Evolutionary conservation across 805 yeast species (phyloP), one percentile per base, ranked within the genome.

Genomic region (Metschnikowia borealis): DNA sequence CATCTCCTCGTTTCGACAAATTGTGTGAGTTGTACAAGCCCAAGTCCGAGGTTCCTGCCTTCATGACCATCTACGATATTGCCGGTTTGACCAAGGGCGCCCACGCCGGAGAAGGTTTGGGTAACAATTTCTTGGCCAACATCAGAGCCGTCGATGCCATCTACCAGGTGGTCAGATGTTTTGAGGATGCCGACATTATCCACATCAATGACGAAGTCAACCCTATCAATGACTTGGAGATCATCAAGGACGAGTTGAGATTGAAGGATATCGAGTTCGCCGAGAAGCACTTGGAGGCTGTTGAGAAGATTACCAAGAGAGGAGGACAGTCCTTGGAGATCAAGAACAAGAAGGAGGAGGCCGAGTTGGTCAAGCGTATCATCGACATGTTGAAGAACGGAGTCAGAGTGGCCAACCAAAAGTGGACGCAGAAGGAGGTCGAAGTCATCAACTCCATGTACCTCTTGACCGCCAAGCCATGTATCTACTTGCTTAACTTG

Each of bases 201-300:
- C 99, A 94, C 74, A 87, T 94, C 63, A 96, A 90, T 74, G 97
- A 91, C 63, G 69, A 71, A 51, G 60, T 94, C 55, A 84, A 94
- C 73, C 99, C 99, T 56, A 84, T 82, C 46, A 88, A 96, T 67
- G 99, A 94, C 74, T 81, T 94, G 73, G 94, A 88, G 58, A 92
- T 94, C 67, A 89, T 94, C 67, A 79, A 80, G 59, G 88, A 87
- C 57, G 99, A 94, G 77, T 82, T 94, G 71, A 85, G 97, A 75
- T 80, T 92, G 68, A 94, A 94, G 77, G 99, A 94, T 73, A 90
- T 94, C 61, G 99, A 94, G 74, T 94, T 94, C 65, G 86, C 91
- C 58, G 83, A 83, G 64, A 91, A 89, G 78, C 77, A 84, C 68
- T 81, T 79, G 66, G 96, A 80, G 77, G 84, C 80, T 64, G 80